These are phyloP conservation scores for Aspergillus pseudoglaucus DNA, from an alignment of 2,329 filamentous ascomycete genomes.

Conservation along the genomic window DNA sequence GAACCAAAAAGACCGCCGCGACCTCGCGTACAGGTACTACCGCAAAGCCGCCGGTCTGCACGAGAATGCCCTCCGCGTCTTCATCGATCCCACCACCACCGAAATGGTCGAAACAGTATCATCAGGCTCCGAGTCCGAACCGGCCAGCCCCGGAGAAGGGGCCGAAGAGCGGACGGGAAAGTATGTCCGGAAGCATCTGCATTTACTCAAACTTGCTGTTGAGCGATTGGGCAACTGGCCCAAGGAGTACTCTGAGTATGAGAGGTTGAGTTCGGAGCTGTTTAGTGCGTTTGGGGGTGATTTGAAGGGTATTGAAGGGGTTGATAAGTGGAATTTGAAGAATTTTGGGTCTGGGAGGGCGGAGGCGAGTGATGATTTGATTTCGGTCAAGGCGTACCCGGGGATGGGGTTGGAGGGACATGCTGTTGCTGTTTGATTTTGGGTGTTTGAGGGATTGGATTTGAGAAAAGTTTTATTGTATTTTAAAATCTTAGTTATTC, in stretches of 20 bases:
- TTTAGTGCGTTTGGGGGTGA: conserved; percentile 35
- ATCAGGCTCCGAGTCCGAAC: conserved; percentile 12
- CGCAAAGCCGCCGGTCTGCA: conserved; percentile 32
- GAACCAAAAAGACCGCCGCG: conserved; percentile 23
- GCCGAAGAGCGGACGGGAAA: conserved; percentile 18
- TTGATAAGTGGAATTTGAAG: conserved; percentile 45
- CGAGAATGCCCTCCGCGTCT: conserved; percentile 32
- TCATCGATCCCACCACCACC: conserved; percentile 26
- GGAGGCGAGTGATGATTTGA: conserved; percentile 31
- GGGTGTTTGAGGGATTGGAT: too few relatives aligned
- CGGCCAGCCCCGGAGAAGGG: conserved; percentile 16
- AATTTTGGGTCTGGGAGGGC: conserved; percentile 43
- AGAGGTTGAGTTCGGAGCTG: conserved; percentile 41
- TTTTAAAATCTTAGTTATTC: too few relatives aligned
- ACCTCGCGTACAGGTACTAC: conserved; percentile 33
- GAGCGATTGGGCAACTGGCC: conserved; percentile 38
- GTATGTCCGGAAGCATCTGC: conserved; percentile 31
- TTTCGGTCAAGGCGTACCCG: neutral
- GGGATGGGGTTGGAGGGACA: too few relatives aligned
- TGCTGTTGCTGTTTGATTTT: too few relatives aligned
- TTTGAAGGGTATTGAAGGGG: conserved; percentile 38
- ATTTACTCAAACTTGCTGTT: conserved; percentile 34
- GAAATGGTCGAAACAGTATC: conserved; percentile 19
- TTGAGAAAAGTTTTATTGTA: too few relatives aligned
- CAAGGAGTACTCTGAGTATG: conserved; percentile 45